Conservation (phyloP, 305 asterid species). For the Solanum hybrid region DNA sequence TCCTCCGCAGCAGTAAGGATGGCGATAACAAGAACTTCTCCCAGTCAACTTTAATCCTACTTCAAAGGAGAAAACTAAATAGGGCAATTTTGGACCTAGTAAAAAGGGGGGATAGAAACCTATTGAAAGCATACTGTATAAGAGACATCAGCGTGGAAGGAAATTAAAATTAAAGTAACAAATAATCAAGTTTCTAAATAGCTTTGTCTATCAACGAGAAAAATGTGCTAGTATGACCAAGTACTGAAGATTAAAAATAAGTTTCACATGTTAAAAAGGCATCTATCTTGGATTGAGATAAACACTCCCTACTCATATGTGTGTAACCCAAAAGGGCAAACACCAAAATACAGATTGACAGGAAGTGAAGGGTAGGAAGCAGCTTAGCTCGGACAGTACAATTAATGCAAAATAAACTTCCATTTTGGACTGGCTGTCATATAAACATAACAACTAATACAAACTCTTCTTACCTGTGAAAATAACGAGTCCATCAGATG, state of each 20-base stretch:
- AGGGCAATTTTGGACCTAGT: neutral
- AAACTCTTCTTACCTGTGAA: constrained; percentile 50
- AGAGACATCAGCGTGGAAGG: neutral
- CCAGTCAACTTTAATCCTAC: neutral
- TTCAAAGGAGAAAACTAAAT: neutral
- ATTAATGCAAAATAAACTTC: neutral
- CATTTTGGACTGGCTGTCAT: neutral
- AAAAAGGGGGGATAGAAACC: neutral
- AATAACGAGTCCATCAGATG: constrained; percentile 61
- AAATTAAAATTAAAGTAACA: neutral
- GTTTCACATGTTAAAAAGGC: neutral
- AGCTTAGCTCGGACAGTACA: neutral
- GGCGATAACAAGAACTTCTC: neutral
- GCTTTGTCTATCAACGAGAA: neutral
- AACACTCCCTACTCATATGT: neutral
- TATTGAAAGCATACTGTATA: neutral
- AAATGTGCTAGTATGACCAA: neutral
- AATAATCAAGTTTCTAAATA: neutral
- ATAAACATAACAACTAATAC: neutral
- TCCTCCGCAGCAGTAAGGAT: neutral
- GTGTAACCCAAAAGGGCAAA: neutral
- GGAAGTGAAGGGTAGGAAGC: neutral
- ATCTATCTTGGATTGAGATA: neutral
- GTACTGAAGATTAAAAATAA: neutral
- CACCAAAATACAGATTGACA: neutral